phyloP scores from a whole-genome alignment of 306 rosid species.

The Dicorynia guianensis region DNA sequence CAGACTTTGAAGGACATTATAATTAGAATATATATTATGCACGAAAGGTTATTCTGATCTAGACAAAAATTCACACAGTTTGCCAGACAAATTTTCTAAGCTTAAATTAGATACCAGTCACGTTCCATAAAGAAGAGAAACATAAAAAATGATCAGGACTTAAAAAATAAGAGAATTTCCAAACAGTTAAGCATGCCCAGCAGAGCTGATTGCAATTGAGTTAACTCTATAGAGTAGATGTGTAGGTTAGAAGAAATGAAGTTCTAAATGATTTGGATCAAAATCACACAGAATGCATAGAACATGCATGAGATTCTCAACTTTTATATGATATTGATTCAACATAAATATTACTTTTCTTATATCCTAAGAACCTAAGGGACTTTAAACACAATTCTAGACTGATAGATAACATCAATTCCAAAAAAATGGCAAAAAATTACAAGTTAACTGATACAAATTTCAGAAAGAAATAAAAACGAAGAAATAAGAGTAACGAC shows the following conservation, averaged over 20 bases:
- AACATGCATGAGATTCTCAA: conserved; percentile 11
- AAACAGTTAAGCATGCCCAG: conserved; percentile 1
- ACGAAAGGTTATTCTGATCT: conserved; percentile 2
- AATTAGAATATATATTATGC: neutral
- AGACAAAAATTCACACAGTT: neutral
- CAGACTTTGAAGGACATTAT: too few species aligned
- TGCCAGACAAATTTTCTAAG: neutral
- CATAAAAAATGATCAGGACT: conserved; percentile 1
- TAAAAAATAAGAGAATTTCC: conserved; percentile 8
- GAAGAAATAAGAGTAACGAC: conserved; percentile 11
- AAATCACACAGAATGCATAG: conserved; percentile 22
- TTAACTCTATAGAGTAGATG: neutral
- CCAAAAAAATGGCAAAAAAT: neutral
- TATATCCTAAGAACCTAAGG: neutral
- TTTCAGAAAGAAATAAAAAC: conserved; percentile 13
- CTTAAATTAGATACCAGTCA: conserved; percentile 10
- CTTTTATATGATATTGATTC: neutral
- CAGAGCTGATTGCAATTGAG: neutral
- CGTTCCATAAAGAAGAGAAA: conserved; percentile 5
- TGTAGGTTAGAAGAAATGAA: neutral
- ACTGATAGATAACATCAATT: conserved; percentile 7
- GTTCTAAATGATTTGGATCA: conserved; percentile 23
- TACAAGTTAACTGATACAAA: neutral
- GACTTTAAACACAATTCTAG: neutral
- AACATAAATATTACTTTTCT: neutral